A percentile compares a stretch with the other conserved stretches of the same genome.
Evolutionary conservation across 345 rosid genomes (phyloP).

Genomic region (Dipteronia sinensis): DNA sequence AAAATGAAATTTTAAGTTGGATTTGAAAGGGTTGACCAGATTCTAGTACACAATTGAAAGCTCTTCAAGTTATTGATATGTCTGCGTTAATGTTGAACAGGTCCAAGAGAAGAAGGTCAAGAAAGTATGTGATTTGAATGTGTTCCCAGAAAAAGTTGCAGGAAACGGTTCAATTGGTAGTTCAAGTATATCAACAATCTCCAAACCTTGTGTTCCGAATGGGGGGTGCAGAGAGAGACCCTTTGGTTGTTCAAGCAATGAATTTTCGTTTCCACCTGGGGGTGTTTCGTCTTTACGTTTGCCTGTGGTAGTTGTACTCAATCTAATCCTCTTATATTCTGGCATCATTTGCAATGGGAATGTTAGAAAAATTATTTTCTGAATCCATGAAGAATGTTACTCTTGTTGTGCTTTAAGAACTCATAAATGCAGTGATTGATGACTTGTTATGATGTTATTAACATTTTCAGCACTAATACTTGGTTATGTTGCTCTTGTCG

Average conservation of each 20-base stretch:
- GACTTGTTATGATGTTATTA: background rate
- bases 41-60: background rate
- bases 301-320: constrained; percentile 86
- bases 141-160: constrained; percentile 48
- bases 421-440: background rate
- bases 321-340: constrained; percentile 20
- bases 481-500: constrained; percentile 2
- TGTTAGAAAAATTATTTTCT: background rate
- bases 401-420: background rate
- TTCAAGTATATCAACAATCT: constrained; percentile 43
- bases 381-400: background rate
- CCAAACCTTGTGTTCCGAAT: constrained; percentile 47
- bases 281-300: constrained; percentile 71
- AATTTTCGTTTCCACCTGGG: constrained; percentile 58
- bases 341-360: background rate
- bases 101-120: constrained; percentile 95
- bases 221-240: constrained; percentile 52
- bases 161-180: constrained; percentile 50
- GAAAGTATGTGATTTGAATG: constrained; percentile 80
- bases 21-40: background rate
- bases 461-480: constrained; percentile 1
- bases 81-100: constrained; percentile 40
- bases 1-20: background rate
- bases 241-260: constrained; percentile 40
- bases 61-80: background rate